Evolutionary conservation across 345 rosid genomes (phyloP).

Genomic region (Odontarrhena argentea): DNA sequence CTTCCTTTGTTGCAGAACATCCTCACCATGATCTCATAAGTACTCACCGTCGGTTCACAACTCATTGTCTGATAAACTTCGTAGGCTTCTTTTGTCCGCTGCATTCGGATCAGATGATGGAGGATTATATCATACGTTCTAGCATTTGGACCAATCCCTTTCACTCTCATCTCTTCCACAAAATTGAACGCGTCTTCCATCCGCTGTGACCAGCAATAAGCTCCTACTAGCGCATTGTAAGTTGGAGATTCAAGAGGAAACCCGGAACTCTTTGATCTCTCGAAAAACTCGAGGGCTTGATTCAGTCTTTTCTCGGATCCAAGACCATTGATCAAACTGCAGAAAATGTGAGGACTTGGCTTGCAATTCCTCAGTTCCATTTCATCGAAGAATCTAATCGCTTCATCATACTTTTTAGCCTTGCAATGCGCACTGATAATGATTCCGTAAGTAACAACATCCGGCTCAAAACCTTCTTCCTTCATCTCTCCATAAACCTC

Average conservation of each 20-base stretch:
- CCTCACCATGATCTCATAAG: conserved; percentile 76
- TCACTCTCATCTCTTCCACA: conserved; percentile 69
- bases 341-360: conserved; percentile 73
- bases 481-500: conserved; percentile 77
- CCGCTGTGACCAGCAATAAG: conserved; percentile 67
- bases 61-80: conserved; percentile 61
- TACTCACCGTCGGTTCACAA: conserved; percentile 69
- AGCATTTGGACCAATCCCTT: conserved; percentile 63
- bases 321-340: conserved; percentile 78
- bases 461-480: conserved; percentile 76
- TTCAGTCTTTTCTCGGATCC: conserved; percentile 64
- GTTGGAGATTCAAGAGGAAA: conserved; percentile 69
- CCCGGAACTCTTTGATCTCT: conserved; percentile 58
- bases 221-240: conserved; percentile 79
- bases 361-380: conserved; percentile 63
- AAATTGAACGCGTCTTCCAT: conserved; percentile 55
- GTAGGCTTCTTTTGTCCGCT: conserved; percentile 58
- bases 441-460: conserved; percentile 76
- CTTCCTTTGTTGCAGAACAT: conserved; percentile 76
- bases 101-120: conserved; percentile 60
- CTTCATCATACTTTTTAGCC: conserved; percentile 58
- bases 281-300: conserved; percentile 67
- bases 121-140: conserved; percentile 80
- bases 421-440: conserved; percentile 74
- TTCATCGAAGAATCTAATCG: conserved; percentile 54